Percentiles rank a stretch among this genome's conserved stretches.
Evolutionary conservation across 306 rosid genomes (phyloP).

Genomic region (Parietaria judaica): DNA sequence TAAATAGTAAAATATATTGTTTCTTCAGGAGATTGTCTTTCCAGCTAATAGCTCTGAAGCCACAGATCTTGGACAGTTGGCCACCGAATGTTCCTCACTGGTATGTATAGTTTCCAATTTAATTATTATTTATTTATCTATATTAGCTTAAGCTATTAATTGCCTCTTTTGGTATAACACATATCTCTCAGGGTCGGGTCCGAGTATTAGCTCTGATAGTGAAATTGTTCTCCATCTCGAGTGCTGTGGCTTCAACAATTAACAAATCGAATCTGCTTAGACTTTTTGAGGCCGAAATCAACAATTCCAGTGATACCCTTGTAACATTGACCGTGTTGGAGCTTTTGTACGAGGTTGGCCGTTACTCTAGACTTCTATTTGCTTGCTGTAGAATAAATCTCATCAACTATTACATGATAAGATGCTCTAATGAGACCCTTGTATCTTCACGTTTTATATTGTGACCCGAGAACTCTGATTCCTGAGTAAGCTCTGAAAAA

Average conservation of each 20-base stretch:
- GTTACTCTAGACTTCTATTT: background rate
- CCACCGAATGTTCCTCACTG: conserved; percentile 63
- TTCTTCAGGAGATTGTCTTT: conserved; percentile 60
- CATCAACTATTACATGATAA: too few relatives aligned
- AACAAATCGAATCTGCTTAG: conserved; percentile 54
- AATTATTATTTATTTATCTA: background rate
- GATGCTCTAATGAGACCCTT: too few relatives aligned
- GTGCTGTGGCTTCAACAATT: conserved; percentile 53
- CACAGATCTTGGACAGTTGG: conserved; percentile 54
- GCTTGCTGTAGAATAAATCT: too few relatives aligned
- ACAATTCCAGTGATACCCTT: conserved; percentile 60
- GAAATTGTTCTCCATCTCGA: conserved; percentile 77
- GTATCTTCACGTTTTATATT: too few relatives aligned
- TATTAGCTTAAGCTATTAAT: too few relatives aligned
- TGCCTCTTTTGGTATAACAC: background rate
- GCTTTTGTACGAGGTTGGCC: conserved; percentile 79
- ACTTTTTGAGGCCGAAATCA: conserved; percentile 69
- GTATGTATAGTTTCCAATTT: conserved; percentile 32
- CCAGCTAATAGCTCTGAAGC: conserved; percentile 49
- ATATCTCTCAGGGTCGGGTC: conserved; percentile 59
- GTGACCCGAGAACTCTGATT: too few relatives aligned
- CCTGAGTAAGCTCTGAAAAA: too few relatives aligned
- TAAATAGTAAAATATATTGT: conserved; percentile 9
- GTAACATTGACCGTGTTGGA: conserved; percentile 76
- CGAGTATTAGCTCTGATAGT: conserved; percentile 81